Base-by-base conservation (phyloP, 2,329 filamentous ascomycete species). In the Epichloe gansuensis region DNA sequence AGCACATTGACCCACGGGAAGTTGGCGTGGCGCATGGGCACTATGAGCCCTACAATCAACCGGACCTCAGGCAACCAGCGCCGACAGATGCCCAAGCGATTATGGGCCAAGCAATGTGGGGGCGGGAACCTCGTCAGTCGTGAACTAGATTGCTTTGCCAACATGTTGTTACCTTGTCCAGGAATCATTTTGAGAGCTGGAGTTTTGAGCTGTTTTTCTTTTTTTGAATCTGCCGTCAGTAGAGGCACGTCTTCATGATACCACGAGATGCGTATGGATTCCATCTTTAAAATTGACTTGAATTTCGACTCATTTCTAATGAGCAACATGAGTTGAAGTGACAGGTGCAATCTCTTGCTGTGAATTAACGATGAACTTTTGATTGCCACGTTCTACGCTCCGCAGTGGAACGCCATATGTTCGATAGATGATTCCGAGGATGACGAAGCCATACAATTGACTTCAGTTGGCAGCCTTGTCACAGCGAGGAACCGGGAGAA, bases 31-130 rank as follows among this genome's bases (percentile, higher is more conserved):
- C 43, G 13, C 49, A 53, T 11, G 53, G 50, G 48, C 42, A 47
- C 45, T 36, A 54, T 34, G 50, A 51, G 36, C 38, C 46, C 5
- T 43, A 47, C 17, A 36, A 25, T 3, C n/a, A 34, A 25, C 35
- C 38, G 7, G 36, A 21, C 3, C n/a, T 42, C 17, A 38, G 47
- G 39, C 47, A 36, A 11, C 43, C 38, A 21, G 49, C 39, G 25
- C 40, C 31, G 34, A 50, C 49, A 9, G 34, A 53, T 5, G 40
- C 56, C 17, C 56, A 55, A 49, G 53, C 40, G 12, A 9, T 15
- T 2, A 40, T 59, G 12, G 54, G 52, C 12, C 51, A 56, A 43
- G 54, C 52, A 11, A 44, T 58, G 21, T 59, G 56, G 57, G 51
- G n/a, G n/a, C 49, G 34, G 21, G 42, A 35, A 13, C 50, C 51